Evolutionary conservation across 1,284 basidiomycete genomes (phyloP), one percentile per base, ranked within the genome.

Genomic region (Uromyces viciae-fabae): DNA sequence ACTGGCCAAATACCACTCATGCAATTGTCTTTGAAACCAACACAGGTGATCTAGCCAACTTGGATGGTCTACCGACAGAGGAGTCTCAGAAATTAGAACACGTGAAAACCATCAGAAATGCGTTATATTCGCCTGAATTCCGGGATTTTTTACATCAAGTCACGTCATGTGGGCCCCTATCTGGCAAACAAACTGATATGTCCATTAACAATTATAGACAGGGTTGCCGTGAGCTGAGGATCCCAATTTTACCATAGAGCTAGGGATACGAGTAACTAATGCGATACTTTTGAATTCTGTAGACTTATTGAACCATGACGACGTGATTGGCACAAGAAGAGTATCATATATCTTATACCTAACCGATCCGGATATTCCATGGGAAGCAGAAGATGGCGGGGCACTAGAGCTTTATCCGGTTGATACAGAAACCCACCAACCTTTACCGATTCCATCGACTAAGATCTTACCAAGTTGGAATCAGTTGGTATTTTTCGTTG

Each of bases 281-380:
- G 4, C 31, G 31, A 62, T 9, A 19, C 62, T 66, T 31, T 36
- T 46, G 22, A 31, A 42, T 58, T 36, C 9, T 33, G 28, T 95
- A 85, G 96, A 99, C 86, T 90, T 99, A 8, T 91, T 99, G 84
- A 93, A 95, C 85, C 95, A 98, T 88, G 95, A 98, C 90, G 96
- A 99, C 87, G 95, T 97, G 54, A 99, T 99, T 86, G 95, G 95
- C 76, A 91, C 94, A 2, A 92, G 96, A 49, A 90, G 95, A 74
- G 93, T 98, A 76, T 97, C 94, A 0, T 99, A 96, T 88, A 98
- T 99, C 86, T 91, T 98, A 74, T 99, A 99, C 87, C 92, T 98
- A 88, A 95, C 96, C 33, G 90, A 96, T 82, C 94, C 86, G 4
- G 86, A 84, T 58, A 82, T 82, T 9, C 82, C 82, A 3, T 85